Base-by-base conservation (phyloP, 352 stramenopile species). In the Phytophthora pini region DNA sequence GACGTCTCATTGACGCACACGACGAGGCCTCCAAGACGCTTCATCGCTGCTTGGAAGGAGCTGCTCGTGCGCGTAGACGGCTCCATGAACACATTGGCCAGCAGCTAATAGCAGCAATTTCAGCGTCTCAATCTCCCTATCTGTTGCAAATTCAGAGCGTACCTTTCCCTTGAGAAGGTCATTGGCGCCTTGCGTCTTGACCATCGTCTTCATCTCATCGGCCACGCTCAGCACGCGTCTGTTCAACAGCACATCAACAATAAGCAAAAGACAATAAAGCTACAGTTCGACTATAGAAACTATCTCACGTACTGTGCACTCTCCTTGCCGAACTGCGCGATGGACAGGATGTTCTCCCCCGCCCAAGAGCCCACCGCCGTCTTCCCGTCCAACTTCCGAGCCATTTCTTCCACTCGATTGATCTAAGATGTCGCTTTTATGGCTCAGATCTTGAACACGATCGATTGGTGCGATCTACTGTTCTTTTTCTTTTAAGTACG, bases 41-140 rank as follows among this genome's bases (percentile, higher is more conserved):
- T 80, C 94, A 99, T 99, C 20, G 98, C 97, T 20, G 97, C 87
- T 66, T 99, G 96, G 74, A 99, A 99, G 48, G 95, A 99, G 77
- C 95, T 99, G 63, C 89, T 97, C 24, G 97, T 99, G 50, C 98
- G 88, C 27, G 98, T 99, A 41, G 94, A 99, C 22, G 97, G 96
- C 84, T 99, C 98, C 75, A 98, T 99, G 75, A 99, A 99, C 34
- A 99, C 90, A 29, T 94, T 98, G 11, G 92, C 97, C 45, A 99
- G 77, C 34, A 99, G 76, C 77, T 94, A 71, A 56, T 26, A 50
- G 45, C 15, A 64, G 6, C 12, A 52, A 29, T 9, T 26, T 32
- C 43, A 62, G 13, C 4, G 32, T 26, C 10, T 36, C 5, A 44
- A 11, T 17, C 40, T 3, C 12, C 5, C 49, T 5, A 54, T 39